A percentile compares a stretch with the other conserved stretches of the same genome.
These are phyloP conservation scores for Aureobasidium sp. DNA, from an alignment of 2,329 filamentous ascomycete species.

Conservation along the genomic window DNA sequence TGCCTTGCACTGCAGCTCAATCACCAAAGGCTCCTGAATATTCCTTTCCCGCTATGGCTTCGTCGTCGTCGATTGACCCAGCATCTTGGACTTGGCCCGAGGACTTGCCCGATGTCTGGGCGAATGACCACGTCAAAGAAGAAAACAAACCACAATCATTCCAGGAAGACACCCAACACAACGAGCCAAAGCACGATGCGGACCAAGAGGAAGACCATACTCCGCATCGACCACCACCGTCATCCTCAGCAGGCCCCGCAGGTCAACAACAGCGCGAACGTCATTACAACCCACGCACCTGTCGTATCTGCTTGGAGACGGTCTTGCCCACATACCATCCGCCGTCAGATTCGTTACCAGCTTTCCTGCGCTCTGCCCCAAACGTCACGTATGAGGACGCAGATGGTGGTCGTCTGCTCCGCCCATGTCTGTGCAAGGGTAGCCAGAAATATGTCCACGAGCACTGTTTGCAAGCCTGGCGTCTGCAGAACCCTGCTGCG, in stretches of 20 bases:
- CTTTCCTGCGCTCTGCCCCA: constrained; percentile 44
- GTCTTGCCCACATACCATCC: constrained; percentile 49
- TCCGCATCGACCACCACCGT: neutral
- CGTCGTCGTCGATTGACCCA: constrained; percentile 29
- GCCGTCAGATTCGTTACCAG: constrained; percentile 42
- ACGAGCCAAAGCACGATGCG: constrained; percentile 8
- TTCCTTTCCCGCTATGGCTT: constrained; percentile 29
- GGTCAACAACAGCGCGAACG: neutral
- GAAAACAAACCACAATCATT: neutral
- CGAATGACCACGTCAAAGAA: neutral
- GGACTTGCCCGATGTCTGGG: constrained; percentile 31
- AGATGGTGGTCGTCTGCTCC: constrained; percentile 69
- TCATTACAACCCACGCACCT: constrained; percentile 62
- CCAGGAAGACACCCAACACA: constrained; percentile 10
- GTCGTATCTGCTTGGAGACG: constrained; percentile 80
- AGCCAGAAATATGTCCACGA: constrained; percentile 92
- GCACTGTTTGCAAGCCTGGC: constrained; percentile 76
- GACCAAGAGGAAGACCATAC: neutral
- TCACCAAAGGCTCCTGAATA: neutral
- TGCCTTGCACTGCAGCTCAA: neutral
- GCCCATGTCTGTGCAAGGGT: constrained; percentile 89
- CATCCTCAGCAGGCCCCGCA: neutral
- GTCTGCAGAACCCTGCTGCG: constrained; percentile 59
- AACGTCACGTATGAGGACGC: constrained; percentile 64
- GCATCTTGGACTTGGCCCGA: constrained; percentile 39